Percentiles rank a stretch among this genome's conserved stretches.
Evolutionary conservation across 2,329 filamentous ascomycete species (phyloP).

Genomic region (Clonostachys chloroleuca): DNA sequence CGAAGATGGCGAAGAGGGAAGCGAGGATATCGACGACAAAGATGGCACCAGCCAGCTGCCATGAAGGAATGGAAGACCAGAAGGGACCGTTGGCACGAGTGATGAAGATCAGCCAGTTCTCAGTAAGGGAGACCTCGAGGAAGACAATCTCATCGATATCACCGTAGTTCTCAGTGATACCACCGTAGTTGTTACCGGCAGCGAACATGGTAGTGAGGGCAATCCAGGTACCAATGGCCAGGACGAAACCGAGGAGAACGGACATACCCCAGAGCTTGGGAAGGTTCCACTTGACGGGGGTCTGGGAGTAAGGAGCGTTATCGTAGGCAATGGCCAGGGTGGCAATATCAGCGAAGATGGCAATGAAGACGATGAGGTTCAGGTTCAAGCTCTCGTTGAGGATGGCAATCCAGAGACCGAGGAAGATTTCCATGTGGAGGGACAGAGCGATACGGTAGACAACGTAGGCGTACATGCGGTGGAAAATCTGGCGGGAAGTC

Average conservation of each 20-base stretch:
- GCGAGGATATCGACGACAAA: slow-evolving; percentile 78
- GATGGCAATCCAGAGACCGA: slow-evolving; percentile 88
- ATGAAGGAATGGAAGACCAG: slow-evolving; percentile 85
- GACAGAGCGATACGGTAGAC: slow-evolving; percentile 93
- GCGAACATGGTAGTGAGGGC: slow-evolving; percentile 81
- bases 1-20: slow-evolving; percentile 81
- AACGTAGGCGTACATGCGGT: slow-evolving; percentile 95
- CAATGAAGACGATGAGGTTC: slow-evolving; percentile 86
- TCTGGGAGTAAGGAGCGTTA: slow-evolving; percentile 81
- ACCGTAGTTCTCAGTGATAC: slow-evolving; percentile 89
- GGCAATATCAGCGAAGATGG: slow-evolving; percentile 90
- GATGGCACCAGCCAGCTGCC: slow-evolving; percentile 77
- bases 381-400: slow-evolving; percentile 82
- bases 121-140: slow-evolving; percentile 83
- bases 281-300: slow-evolving; percentile 91
- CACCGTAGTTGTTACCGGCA: slow-evolving; percentile 57
- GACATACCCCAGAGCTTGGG: slow-evolving; percentile 94
- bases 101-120: slow-evolving; percentile 97
- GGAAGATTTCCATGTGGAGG: slow-evolving; percentile 86
- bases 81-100: slow-evolving; percentile 89
- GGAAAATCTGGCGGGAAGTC: slow-evolving; percentile 91
- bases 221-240: slow-evolving; percentile 84
- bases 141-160: slow-evolving; percentile 78
- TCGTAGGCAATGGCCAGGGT: slow-evolving; percentile 92
- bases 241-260: slow-evolving; percentile 73